phyloP scores from a whole-genome alignment of 2,329 filamentous ascomycete species.

The Phialophora chinensis region DNA sequence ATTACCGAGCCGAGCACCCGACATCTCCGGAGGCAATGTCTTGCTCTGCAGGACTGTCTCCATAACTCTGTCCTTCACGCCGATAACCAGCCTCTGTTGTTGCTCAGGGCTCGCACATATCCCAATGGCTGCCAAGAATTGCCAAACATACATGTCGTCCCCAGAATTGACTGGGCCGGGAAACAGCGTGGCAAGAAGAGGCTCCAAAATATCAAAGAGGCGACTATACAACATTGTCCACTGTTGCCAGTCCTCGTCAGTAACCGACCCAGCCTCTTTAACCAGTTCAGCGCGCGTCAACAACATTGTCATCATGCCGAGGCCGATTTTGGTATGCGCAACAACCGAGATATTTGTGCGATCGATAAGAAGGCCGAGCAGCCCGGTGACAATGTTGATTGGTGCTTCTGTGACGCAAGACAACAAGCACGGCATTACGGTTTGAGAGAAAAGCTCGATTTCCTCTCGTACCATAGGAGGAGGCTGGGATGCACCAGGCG shows the following conservation, averaged over 20 bases:
- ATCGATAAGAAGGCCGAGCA: slow-evolving; percentile 81
- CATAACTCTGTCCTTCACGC: slow-evolving; percentile 97
- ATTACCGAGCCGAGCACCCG: slow-evolving; percentile 80
- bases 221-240: slow-evolving; percentile 85
- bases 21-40: slow-evolving; percentile 85
- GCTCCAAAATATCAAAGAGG: slow-evolving; percentile 86
- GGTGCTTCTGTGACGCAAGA: slow-evolving; percentile 89
- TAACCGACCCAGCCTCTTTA: slow-evolving; percentile 76
- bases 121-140: slow-evolving; percentile 93
- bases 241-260: slow-evolving; percentile 76
- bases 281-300: slow-evolving; percentile 92
- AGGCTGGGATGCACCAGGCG: slow-evolving; percentile 73
- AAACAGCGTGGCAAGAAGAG: slow-evolving; percentile 83
- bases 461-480: slow-evolving; percentile 83
- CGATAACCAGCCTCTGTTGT: slow-evolving; percentile 90
- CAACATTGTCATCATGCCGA: slow-evolving; percentile 90
- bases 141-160: slow-evolving; percentile 97
- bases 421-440: slow-evolving; percentile 89
- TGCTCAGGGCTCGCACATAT: slow-evolving; percentile 93
- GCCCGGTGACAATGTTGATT: slow-evolving; percentile 86
- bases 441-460: slow-evolving; percentile 85
- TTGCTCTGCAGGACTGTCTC: slow-evolving; percentile 90
- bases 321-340: slow-evolving; percentile 82
- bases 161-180: slow-evolving; percentile 86
- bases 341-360: slow-evolving; percentile 84